Base-by-base conservation (phyloP, 1,284 basidiomycete species). In the Ceratobasidium sp. region DNA sequence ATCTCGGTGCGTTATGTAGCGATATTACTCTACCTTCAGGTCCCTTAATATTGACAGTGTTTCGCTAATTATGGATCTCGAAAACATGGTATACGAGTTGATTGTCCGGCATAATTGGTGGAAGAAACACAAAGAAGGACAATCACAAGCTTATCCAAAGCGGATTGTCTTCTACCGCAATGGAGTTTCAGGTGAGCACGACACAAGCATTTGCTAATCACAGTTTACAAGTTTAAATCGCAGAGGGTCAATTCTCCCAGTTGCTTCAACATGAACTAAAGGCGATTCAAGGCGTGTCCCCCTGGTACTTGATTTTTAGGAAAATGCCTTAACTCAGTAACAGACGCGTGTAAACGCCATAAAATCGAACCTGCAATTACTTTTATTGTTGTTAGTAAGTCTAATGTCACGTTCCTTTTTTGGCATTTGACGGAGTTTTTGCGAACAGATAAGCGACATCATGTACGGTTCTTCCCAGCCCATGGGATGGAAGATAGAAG, bases 61-160 rank as follows among this genome's bases (percentile, higher is more conserved):
- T 15, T 54, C 93, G 80, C 93, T 94, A 81, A 93, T 94, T 56
- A 88, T 88, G 51, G 91, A 92, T 54, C 80, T 94, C 9, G 82
- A 87, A 63, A 83, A 84, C 0, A 93, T 93, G 90, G 84, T 84
- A 62, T 72, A 72, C 44, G 67, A 72, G 33, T 17, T 72, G 14
- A 31, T 72, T 47, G 67, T 54, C 15, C 67, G 67, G 15, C 67
- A 72, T n/a, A 29, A 27, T 8, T 72, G 31, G 17, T 72, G 67
- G 67, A 72, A 72, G 45, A 45, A 51, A 19, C 29, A 59, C 19
- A 44, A 51, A 15, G 76, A 76, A 62, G 76, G 74, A 8, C 51
- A 75, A 57, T 24, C 44, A 17, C 47, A 59, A 29, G 31, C 48
- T 2, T 50, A 33, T 27, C 72, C 75, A 7, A 53, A 54, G 47